Evolutionary conservation across 2,329 filamentous ascomycete species (phyloP).

Genomic region (Neospermospora avenae): DNA sequence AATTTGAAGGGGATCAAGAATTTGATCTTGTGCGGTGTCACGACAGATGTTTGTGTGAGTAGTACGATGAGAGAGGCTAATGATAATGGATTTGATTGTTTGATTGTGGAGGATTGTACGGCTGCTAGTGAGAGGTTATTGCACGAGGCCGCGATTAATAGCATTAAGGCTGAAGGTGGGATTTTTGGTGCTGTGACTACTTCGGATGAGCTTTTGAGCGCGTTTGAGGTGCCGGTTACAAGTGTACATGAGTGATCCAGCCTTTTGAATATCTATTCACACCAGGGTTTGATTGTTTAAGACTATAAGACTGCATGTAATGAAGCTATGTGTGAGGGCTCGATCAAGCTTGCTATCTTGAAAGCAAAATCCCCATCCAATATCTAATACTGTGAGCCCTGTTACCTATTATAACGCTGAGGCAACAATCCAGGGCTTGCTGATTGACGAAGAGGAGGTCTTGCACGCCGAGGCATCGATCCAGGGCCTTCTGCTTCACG

Average conservation of each 20-base stretch:
- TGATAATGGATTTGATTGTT: constrained; percentile 35
- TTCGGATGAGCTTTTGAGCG: constrained; percentile 19
- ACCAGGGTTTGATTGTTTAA: too few relatives aligned
- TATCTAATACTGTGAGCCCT: too few relatives aligned
- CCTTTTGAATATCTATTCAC: too few relatives aligned
- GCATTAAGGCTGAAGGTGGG: constrained; percentile 35
- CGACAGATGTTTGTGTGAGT: constrained; percentile 38
- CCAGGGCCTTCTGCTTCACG: too few relatives aligned
- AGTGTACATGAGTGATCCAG: not conserved
- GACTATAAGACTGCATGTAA: too few relatives aligned
- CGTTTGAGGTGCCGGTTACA: not conserved
- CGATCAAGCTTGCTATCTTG: too few relatives aligned
- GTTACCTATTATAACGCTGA: too few relatives aligned
- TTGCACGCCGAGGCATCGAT: too few relatives aligned
- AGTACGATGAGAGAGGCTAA: constrained; percentile 38
- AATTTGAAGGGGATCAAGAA: constrained; percentile 35
- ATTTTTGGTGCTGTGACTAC: constrained; percentile 37
- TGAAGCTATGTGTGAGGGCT: too few relatives aligned
- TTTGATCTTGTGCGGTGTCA: constrained; percentile 36
- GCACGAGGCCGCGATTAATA: constrained; percentile 33
- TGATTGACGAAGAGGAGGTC: too few relatives aligned
- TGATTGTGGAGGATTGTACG: constrained; percentile 34
- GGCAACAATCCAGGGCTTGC: too few relatives aligned
- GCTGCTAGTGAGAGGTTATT: constrained; percentile 31
- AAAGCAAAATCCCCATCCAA: too few relatives aligned